Evolutionary conservation across 768 basidiomycete species (phyloP), one percentile per base, ranked within the genome.

Genomic region (Mycena capillaripes): DNA sequence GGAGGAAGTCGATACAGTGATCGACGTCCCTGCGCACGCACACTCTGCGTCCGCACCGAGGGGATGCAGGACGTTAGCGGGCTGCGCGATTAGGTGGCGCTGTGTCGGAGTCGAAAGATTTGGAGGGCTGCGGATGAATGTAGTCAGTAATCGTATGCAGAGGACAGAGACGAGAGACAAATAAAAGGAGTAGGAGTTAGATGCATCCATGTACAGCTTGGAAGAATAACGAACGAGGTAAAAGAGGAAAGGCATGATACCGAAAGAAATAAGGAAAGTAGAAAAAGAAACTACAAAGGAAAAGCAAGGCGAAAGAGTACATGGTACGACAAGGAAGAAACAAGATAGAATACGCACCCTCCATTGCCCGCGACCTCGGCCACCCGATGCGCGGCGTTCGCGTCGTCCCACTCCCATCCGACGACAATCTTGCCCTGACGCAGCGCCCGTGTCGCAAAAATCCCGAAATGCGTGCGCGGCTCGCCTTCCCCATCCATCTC

Each of bases 401-500:
- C 91, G 77, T 99, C 97, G 76, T 98, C 97, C 97, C 97, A 99
- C 79, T 98, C 96, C 96, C 97, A 98, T 0, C 93, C 94, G 0
- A 98, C 82, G 0, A 97, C 90, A 23, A 98, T 89, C 82, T 98
- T 95, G 57, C 93, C 87, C 38, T 89, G 89, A 65, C 88, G 88
- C 74, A 98, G 86, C 71, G 95, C 93, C 16, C 90, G 82, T 19
- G 92, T 81, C 2, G 97, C 94, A 73, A 96, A 97, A 0, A 98
- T 84, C 0, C 91, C 96, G 78, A 98, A 97, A 10, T 76, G 75
- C 1, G 78, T 78, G 10, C 72, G 74, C 4, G 77, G 61, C 30
- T 59, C 62, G 53, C 74, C 71, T 38, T 73, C 71, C 50, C 38
- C 12, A 9, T 36, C 56, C n/a, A 70, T 65, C 42, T 25, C 71